Evolutionary conservation across 2,329 filamentous ascomycete genomes (phyloP).

Genomic region (Zelopaecilomyces penicillatus): DNA sequence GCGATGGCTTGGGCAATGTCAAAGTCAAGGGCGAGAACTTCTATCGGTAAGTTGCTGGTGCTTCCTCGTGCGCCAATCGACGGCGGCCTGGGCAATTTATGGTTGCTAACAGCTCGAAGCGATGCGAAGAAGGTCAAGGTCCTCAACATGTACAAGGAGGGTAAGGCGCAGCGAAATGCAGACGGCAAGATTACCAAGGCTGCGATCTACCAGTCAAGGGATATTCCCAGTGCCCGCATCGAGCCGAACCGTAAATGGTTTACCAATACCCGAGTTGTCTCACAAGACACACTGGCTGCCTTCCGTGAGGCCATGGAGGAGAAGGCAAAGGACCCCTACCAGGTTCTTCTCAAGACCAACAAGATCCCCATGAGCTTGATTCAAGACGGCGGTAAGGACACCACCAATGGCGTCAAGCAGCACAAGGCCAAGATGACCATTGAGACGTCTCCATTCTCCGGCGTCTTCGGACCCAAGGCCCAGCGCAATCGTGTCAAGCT

Average conservation of each 20-base stretch:
- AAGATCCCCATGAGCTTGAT: constrained; percentile 96
- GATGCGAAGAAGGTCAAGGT: constrained; percentile 80
- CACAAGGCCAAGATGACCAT: constrained; percentile 92
- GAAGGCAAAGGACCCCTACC: constrained; percentile 82
- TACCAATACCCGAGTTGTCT: constrained; percentile 82
- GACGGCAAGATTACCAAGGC: constrained; percentile 77
- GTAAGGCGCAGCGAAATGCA: constrained; percentile 73
- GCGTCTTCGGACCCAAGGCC: constrained; percentile 88
- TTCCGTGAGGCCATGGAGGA: constrained; percentile 92
- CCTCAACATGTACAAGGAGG: constrained; percentile 85
- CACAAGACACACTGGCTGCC: constrained; percentile 74
- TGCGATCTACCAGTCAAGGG: constrained; percentile 74
- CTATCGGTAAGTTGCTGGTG: constrained; percentile 57
- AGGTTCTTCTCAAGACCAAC: constrained; percentile 91
- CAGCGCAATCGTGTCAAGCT: constrained; percentile 91
- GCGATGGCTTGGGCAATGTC: constrained; percentile 86
- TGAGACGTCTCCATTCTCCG: constrained; percentile 74
- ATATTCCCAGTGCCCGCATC: constrained; percentile 74
- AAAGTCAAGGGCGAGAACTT: constrained; percentile 97
- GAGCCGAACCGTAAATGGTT: constrained; percentile 99
- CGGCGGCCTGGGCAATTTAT: neutral
- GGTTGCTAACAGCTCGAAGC: constrained; percentile 18
- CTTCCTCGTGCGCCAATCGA: neutral
- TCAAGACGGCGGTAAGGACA: constrained; percentile 60
- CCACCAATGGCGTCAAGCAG: constrained; percentile 76